Evolutionary conservation across 345 rosid species (phyloP).

Genomic region (Physaria fendleri): DNA sequence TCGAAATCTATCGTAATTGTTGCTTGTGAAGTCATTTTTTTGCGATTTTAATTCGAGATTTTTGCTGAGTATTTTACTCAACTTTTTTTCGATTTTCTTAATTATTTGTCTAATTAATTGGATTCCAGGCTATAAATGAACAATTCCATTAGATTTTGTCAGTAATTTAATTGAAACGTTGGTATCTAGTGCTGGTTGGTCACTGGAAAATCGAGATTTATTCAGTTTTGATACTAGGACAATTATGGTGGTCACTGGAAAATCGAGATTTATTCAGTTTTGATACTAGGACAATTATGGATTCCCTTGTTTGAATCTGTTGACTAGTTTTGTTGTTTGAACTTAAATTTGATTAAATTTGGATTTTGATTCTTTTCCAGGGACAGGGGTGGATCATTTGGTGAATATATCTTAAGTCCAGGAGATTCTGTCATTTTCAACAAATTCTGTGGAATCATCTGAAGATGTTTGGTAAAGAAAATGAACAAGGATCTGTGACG

Average conservation of each 20-base stretch:
- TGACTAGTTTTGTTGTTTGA: not conserved
- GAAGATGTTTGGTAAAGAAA: not conserved
- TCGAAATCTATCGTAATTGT: not conserved
- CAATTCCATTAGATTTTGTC: not conserved
- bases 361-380: not conserved
- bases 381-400: not conserved
- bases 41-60: not conserved
- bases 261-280: no score
- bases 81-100: not conserved
- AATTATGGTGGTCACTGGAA: not conserved
- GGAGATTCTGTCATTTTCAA: slow-evolving; percentile 16
- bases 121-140: not conserved
- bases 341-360: not conserved
- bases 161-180: not conserved
- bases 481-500: not conserved
- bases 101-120: not conserved
- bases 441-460: slow-evolving; percentile 1
- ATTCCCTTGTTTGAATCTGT: not conserved
- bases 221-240: not conserved
- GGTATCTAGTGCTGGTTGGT: not conserved
- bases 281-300: not conserved
- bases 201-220: no score
- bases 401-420: not conserved
- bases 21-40: not conserved
- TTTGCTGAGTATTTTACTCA: not conserved